Percentiles rank a stretch among this genome's conserved stretches.
phyloP scores from a whole-genome alignment of 2,329 filamentous ascomycete species.

The Balansia obtecta region DNA sequence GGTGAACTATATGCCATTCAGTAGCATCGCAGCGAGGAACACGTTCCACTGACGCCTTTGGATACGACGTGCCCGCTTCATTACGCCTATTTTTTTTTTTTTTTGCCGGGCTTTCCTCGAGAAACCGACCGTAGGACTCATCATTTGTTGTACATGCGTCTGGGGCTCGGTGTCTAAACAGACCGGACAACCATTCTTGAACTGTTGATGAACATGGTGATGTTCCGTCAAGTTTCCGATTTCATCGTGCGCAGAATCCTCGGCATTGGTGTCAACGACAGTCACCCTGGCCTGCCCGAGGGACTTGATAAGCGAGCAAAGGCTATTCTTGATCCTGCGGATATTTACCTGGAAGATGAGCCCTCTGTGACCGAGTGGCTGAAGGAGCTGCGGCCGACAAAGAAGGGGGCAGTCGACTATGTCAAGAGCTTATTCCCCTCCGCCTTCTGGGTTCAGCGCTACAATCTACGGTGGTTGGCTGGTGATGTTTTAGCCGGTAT shows the following conservation, averaged over 20 bases:
- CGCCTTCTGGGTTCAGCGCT: constrained; percentile 53
- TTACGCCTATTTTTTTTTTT: background rate
- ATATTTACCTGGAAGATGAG: constrained; percentile 47
- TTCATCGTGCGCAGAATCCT: constrained; percentile 17
- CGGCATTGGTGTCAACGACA: constrained; percentile 20
- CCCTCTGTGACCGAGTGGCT: constrained; percentile 54
- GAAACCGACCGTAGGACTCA: background rate
- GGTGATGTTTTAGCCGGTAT: constrained; percentile 63
- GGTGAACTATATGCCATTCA: background rate
- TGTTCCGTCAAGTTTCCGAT: constrained; percentile 1
- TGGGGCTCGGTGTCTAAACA: background rate
- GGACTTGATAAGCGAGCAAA: constrained; percentile 15
- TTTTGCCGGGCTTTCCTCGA: background rate
- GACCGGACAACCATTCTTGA: background rate
- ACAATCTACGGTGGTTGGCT: constrained; percentile 59
- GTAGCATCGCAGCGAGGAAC: background rate
- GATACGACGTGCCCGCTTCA: background rate
- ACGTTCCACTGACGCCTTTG: background rate
- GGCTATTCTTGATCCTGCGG: constrained; percentile 14
- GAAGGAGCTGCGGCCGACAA: constrained; percentile 37
- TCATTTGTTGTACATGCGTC: background rate
- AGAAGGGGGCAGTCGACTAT: constrained; percentile 35
- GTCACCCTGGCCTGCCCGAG: constrained; percentile 14
- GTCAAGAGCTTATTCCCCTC: constrained; percentile 48
- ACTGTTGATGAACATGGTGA: background rate